phyloP scores from a whole-genome alignment of 805 yeast species.

The Starmerella cellae region DNA sequence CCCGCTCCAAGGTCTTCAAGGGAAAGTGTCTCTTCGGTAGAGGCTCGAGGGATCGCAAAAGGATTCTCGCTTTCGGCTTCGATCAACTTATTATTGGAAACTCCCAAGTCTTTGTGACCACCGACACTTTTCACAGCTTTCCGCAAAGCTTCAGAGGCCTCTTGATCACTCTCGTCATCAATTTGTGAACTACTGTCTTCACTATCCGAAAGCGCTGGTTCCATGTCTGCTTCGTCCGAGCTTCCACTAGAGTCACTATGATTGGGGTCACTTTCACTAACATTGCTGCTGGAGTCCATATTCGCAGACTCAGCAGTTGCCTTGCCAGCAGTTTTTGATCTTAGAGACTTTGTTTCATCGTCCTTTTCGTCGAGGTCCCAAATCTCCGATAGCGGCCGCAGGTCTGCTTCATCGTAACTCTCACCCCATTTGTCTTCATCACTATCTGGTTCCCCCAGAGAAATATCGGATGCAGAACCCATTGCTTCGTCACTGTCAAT shows the following conservation, averaged over 20 bases:
- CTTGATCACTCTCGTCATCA: conserved; percentile 30
- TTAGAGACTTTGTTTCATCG: conserved; percentile 6
- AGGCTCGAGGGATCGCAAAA: conserved; percentile 7
- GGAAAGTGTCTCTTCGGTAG: conserved; percentile 16
- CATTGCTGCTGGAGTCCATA: conserved; percentile 1
- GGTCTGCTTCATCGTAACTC: conserved; percentile 62
- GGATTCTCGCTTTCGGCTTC: conserved; percentile 26
- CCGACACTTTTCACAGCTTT: conserved; percentile 27
- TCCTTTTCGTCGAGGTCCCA: conserved; percentile 72
- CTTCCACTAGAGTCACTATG: background rate
- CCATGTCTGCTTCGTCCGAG: background rate
- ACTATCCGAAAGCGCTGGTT: conserved; percentile 3
- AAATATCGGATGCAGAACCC: conserved; percentile 63
- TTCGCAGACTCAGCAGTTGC: conserved; percentile 24
- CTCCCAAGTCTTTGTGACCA: conserved; percentile 5
- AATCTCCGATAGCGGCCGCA: conserved; percentile 68
- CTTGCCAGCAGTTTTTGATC: background rate
- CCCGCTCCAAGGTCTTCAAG: conserved; percentile 21
- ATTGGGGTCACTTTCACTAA: conserved; percentile 8
- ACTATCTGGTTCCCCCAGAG: conserved; percentile 36
- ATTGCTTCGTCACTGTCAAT: conserved; percentile 79
- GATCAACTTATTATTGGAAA: conserved; percentile 16
- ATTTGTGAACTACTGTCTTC: background rate
- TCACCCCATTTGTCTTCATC: conserved; percentile 52
- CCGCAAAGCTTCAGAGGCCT: conserved; percentile 35